Conservation (phyloP, 2,329 filamentous ascomycete genomes). For the Basipetospora chlamydospora region DNA sequence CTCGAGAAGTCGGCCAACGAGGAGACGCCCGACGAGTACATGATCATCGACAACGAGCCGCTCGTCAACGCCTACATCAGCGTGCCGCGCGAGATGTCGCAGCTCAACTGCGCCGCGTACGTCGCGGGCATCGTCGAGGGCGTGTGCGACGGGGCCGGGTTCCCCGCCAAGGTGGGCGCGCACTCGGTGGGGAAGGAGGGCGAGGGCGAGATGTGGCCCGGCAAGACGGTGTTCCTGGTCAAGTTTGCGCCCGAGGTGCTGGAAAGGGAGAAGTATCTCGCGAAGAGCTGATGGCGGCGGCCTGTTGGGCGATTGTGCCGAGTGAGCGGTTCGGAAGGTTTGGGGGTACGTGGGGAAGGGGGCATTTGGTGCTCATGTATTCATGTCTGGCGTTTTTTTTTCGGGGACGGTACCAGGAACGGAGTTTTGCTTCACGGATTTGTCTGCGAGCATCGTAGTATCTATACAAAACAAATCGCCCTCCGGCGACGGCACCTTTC, state of each 20-base stretch:
- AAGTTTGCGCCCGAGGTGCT: conserved; percentile 85
- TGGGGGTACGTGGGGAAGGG: too few species aligned
- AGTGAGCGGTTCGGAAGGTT: too few species aligned
- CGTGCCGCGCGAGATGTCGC: conserved; percentile 87
- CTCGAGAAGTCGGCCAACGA: conserved; percentile 78
- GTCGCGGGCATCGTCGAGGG: conserved; percentile 93
- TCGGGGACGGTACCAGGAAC: too few species aligned
- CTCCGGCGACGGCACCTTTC: too few species aligned
- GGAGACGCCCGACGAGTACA: conserved; percentile 84
- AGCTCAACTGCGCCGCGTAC: conserved; percentile 91
- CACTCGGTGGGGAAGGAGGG: conserved; percentile 51
- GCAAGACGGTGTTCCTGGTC: conserved; percentile 88
- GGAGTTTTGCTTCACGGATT: too few species aligned
- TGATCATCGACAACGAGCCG: conserved; percentile 98
- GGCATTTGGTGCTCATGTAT: too few species aligned
- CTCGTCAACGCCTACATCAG: conserved; percentile 89
- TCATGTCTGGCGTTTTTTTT: too few species aligned
- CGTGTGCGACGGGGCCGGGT: conserved; percentile 83
- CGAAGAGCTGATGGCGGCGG: conserved; percentile 39
- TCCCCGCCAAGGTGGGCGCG: conserved; percentile 77
- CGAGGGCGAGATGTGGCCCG: conserved; percentile 79
- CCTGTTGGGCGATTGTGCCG: too few species aligned
- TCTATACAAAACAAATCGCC: too few species aligned
- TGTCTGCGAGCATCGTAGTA: too few species aligned
- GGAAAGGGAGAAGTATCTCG: conserved; percentile 75